phyloP scores from a whole-genome alignment of 441 rosid species.

The Populus trichocarpa region DNA sequence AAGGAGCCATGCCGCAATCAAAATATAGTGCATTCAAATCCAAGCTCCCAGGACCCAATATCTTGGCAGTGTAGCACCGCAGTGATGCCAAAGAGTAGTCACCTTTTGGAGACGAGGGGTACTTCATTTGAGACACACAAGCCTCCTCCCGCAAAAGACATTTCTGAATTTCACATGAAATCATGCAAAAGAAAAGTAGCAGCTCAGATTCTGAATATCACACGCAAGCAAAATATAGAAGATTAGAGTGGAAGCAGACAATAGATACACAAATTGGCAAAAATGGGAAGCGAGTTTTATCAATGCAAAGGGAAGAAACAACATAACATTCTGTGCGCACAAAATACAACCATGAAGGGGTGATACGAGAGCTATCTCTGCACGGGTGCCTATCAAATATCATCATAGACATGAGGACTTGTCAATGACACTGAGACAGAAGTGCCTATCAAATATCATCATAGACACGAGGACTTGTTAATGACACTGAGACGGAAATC shows the following conservation, averaged over 20 bases:
- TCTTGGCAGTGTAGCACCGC: not conserved
- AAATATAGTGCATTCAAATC: not conserved
- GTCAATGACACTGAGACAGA: not conserved
- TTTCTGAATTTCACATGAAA: conserved; percentile 44
- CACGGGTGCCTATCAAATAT: not conserved
- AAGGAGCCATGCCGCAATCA: not conserved
- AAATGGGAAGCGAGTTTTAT: not conserved
- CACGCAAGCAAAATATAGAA: not conserved
- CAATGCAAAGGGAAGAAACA: not conserved
- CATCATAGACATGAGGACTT: not conserved
- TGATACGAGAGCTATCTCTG: not conserved
- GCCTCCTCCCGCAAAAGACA: conserved; percentile 69
- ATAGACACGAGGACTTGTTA: not conserved
- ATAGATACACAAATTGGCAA: not conserved
- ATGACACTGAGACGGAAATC: not conserved
- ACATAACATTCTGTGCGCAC: not conserved
- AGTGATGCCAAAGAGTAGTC: not conserved
- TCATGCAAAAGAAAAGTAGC: not conserved
- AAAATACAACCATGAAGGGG: not conserved
- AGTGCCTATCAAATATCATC: not conserved
- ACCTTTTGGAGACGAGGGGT: not conserved
- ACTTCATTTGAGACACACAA: conserved; percentile 37
- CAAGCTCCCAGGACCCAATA: conserved; percentile 3
- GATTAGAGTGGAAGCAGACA: not conserved
- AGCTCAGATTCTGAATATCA: not conserved